A percentile compares a stretch with the other conserved stretches of the same genome.
These are phyloP conservation scores for Phalaenopsis equestris DNA, from an alignment of 106 monocot species.

Conservation along the genomic window DNA sequence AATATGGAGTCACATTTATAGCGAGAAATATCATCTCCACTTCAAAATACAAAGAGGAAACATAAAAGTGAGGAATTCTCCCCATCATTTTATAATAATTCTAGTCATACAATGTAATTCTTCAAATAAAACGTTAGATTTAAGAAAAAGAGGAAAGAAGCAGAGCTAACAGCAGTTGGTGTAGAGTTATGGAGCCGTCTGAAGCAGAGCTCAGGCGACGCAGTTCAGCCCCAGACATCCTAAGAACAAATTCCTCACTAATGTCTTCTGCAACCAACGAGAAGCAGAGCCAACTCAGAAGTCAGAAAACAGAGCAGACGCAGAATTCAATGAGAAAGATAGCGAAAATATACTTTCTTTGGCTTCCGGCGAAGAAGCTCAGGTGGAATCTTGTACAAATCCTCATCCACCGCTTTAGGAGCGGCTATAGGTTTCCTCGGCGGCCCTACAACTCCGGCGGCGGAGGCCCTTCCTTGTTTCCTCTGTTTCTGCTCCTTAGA, in stretches of 20 bases:
- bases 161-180: not conserved
- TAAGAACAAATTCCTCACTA: slow-evolving; percentile 18
- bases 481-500: slow-evolving; percentile 3
- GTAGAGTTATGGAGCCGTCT: not conserved
- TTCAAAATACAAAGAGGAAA: too few relatives aligned
- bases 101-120: not conserved
- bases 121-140: not conserved
- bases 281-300: not conserved
- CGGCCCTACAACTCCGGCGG: not conserved
- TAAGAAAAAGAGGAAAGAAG: not conserved
- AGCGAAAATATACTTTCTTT: slow-evolving; percentile 16
- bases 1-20: too few relatives aligned
- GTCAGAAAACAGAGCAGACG: not conserved
- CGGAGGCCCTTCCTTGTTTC: not conserved
- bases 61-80: not conserved
- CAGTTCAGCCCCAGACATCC: slow-evolving; percentile 26
- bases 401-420: slow-evolving; percentile 35
- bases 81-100: not conserved
- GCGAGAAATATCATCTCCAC: too few relatives aligned
- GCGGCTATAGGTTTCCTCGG: not conserved
- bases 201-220: slow-evolving; percentile 6
- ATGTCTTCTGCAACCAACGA: slow-evolving; percentile 11
- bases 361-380: slow-evolving; percentile 32
- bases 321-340: not conserved
- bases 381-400: slow-evolving; percentile 39